phyloP scores from a whole-genome alignment of 2,329 filamentous ascomycete species.

The Aquanectria penicillioides region DNA sequence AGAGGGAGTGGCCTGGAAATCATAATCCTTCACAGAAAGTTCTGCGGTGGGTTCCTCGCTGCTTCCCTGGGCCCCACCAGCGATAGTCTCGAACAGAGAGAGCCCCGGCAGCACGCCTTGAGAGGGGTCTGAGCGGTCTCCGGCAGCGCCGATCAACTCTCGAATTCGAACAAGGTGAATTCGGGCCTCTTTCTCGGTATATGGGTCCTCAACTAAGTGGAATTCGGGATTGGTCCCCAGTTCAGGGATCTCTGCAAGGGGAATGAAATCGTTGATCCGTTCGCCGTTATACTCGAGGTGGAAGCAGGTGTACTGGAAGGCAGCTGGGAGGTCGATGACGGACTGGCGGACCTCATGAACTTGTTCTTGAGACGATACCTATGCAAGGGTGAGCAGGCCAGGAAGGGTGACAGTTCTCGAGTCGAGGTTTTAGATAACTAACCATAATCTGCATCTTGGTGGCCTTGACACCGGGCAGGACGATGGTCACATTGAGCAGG shows the following conservation, averaged over 20 bases:
- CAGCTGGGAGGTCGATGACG: constrained; percentile 90
- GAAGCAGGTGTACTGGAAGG: constrained; percentile 98
- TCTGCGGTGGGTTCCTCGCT: constrained; percentile 45
- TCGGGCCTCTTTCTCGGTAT: constrained; percentile 97
- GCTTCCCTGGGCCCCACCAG: constrained; percentile 57
- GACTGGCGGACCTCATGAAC: constrained; percentile 97
- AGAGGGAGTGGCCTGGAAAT: constrained; percentile 76
- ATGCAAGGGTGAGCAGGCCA: constrained; percentile 28
- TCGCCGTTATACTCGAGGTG: constrained; percentile 91
- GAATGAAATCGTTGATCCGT: constrained; percentile 94
- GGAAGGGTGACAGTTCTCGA: not conserved
- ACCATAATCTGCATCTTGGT: constrained; percentile 88
- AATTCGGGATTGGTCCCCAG: constrained; percentile 82
- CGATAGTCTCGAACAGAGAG: constrained; percentile 86
- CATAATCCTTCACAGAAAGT: constrained; percentile 71
- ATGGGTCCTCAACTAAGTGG: constrained; percentile 88
- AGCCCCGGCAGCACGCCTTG: constrained; percentile 87
- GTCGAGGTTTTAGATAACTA: constrained; percentile 46
- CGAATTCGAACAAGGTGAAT: constrained; percentile 92
- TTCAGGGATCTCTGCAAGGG: constrained; percentile 87
- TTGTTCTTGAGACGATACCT: constrained; percentile 94
- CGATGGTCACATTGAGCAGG: constrained; percentile 74
- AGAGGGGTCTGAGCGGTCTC: constrained; percentile 85
- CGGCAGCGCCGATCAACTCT: constrained; percentile 92
- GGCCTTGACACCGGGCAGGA: constrained; percentile 79